Evolutionary conservation across 441 rosid species (phyloP), one percentile per base, ranked within the genome.

Genomic region (Mallotus repandus): DNA sequence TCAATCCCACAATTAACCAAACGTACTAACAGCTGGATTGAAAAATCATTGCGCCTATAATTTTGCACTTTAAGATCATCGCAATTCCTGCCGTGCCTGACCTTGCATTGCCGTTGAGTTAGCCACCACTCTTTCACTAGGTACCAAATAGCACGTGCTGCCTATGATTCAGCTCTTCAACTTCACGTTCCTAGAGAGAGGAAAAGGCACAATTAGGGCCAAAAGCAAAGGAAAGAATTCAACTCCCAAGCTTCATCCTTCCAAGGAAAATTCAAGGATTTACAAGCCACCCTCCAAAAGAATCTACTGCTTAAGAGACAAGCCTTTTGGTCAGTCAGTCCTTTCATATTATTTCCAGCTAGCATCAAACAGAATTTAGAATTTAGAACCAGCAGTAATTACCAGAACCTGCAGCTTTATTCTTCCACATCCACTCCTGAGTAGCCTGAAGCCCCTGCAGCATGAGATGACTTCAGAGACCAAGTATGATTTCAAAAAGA

Each of bases 391-490:
- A 56, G 15, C 58, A 56, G 64, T 70, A 77, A 78, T 58, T 55
- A 75, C 70, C 66, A 50, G 64, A 79, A 92, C 99, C 99, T 88
- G 90, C 77, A 73, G 89, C 85, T 80, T 88, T 95, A 72, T 85
- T 88, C 83, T 88, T 93, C 99, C 93, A 86, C 88, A 83, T 84
- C 87, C 82, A 81, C 41, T 91, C 92, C 80, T 86, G 91, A 69
- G 87, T 63, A 76, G 84, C 82, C 79, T 84, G 92, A 77, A 75
- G 78, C 68, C 89, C 89, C 96, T 89, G 76, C 78, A 77, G 77
- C 60, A 75, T 55, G 58, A 56, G 58, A 18, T 38, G 66, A 70
- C 25, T 15, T 63, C 59, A 82, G 66, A 78, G 22, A 76, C 55
- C 45, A 75, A n/a, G 21, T 48, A 38, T 35, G 46, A 19, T n/a